Percentiles rank a stretch among this genome's conserved stretches.
Evolutionary conservation across 176 grass and related monocot species (phyloP).

Genomic region (Secale cereale): DNA sequence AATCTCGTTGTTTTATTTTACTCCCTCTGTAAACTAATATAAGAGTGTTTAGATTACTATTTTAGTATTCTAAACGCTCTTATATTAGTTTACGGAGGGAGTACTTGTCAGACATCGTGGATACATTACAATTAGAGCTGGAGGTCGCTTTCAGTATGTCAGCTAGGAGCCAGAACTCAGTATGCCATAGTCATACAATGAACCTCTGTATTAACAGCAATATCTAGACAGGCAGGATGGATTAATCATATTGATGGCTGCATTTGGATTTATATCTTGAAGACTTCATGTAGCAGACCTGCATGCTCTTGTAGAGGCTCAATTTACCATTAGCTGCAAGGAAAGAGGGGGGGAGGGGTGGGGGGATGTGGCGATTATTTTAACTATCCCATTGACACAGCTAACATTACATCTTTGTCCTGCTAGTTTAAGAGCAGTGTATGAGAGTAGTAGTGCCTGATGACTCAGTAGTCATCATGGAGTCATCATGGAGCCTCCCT

Average conservation of each 20-base stretch:
- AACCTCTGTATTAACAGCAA: too few species aligned
- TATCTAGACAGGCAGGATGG: too few species aligned
- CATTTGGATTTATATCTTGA: background rate
- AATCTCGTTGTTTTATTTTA: background rate
- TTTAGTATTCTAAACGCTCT: too few species aligned
- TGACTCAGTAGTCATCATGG: background rate
- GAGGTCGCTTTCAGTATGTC: background rate
- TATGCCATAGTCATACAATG: too few species aligned
- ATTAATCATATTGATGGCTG: too few species aligned
- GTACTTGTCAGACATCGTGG: background rate
- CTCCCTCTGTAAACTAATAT: too few species aligned
- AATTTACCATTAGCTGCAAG: background rate
- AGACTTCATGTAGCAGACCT: background rate
- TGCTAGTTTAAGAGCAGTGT: background rate
- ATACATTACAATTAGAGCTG: background rate
- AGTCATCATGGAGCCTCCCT: background rate
- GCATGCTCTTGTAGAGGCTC: background rate
- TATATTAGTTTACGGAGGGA: too few species aligned
- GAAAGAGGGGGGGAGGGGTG: background rate
- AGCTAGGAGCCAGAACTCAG: too few species aligned
- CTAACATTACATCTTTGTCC: background rate
- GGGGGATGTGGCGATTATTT: too few species aligned
- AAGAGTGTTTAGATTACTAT: too few species aligned
- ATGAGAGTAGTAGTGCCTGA: background rate
- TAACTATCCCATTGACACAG: background rate